Conservation (phyloP, 2,329 filamentous ascomycete species). For the Lecanosticta acicola region DNA sequence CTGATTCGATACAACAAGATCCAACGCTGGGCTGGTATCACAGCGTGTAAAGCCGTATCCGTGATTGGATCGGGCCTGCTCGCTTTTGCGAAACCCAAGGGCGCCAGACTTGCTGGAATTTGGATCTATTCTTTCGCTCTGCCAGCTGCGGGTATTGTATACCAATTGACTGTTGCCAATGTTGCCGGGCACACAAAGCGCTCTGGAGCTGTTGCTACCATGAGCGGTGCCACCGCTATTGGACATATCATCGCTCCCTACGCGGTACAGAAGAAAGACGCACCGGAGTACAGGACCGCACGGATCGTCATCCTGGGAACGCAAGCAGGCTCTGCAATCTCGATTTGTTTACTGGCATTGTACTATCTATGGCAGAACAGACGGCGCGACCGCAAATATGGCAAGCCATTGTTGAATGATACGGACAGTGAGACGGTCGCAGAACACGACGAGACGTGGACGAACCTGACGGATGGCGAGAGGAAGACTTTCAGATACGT, state of each 20-base stretch:
- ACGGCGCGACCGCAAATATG: conserved; percentile 10
- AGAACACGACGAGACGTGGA: conserved; percentile 8
- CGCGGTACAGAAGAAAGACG: conserved; percentile 35
- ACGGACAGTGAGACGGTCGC: conserved; percentile 1
- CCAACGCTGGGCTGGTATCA: conserved; percentile 23
- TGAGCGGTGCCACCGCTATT: conserved; percentile 26
- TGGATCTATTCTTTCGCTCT: conserved; percentile 37
- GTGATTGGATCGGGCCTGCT: conserved; percentile 25
- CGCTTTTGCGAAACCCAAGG: conserved; percentile 37
- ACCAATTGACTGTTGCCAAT: conserved; percentile 40
- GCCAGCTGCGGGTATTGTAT: conserved; percentile 9
- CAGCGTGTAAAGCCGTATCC: conserved; percentile 14
- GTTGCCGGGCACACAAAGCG: conserved; percentile 67
- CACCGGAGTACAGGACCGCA: conserved; percentile 38
- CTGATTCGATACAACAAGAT: conserved; percentile 16
- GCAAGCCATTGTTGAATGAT: conserved; percentile 1
- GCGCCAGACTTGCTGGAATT: conserved; percentile 39
- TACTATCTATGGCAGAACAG: conserved; percentile 25
- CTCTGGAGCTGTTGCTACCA: conserved; percentile 51
- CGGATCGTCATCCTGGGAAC: conserved; percentile 38
- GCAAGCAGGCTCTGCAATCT: conserved; percentile 29
- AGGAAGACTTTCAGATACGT: conserved; percentile 21
- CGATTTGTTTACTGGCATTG: conserved; percentile 42
- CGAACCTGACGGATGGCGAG: conserved; percentile 25
- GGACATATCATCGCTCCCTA: conserved; percentile 41